phyloP scores from a whole-genome alignment of 192 early-diverging fungal genomes.

The Backusella tarrabulga region DNA sequence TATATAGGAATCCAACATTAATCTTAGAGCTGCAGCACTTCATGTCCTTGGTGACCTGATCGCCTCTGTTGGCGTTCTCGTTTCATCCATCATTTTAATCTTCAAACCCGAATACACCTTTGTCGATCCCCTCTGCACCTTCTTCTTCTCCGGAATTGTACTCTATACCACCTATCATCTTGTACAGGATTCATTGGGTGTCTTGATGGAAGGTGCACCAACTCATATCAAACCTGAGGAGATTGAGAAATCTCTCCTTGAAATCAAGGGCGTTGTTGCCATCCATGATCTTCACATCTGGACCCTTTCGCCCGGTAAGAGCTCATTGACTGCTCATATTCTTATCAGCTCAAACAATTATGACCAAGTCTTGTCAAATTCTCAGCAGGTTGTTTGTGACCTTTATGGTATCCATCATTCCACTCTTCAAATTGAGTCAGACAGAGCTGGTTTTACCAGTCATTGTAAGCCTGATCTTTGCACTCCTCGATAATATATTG shows the following conservation, averaged over 20 bases:
- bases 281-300: conserved; percentile 60
- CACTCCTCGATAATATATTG: background rate
- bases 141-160: conserved; percentile 76
- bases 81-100: conserved; percentile 67
- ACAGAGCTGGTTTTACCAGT: conserved; percentile 38
- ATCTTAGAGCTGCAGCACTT: conserved; percentile 70
- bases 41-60: conserved; percentile 83
- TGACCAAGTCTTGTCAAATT: conserved; percentile 44
- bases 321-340: conserved; percentile 36
- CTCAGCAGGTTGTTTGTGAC: conserved; percentile 50
- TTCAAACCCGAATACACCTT: conserved; percentile 55
- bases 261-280: conserved; percentile 46
- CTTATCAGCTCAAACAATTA: conserved; percentile 26
- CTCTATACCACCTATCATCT: conserved; percentile 68
- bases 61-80: conserved; percentile 72
- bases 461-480: conserved; percentile 53
- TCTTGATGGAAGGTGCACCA: conserved; percentile 79
- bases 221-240: conserved; percentile 46
- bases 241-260: conserved; percentile 38
- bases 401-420: conserved; percentile 54
- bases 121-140: conserved; percentile 82
- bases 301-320: conserved; percentile 54
- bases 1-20: conserved; percentile 49
- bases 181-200: conserved; percentile 58
- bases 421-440: conserved; percentile 51